Evolutionary conservation across 306 rosid genomes (phyloP), one percentile per base, ranked within the genome.

Genomic region (Vachellia pachyceras): DNA sequence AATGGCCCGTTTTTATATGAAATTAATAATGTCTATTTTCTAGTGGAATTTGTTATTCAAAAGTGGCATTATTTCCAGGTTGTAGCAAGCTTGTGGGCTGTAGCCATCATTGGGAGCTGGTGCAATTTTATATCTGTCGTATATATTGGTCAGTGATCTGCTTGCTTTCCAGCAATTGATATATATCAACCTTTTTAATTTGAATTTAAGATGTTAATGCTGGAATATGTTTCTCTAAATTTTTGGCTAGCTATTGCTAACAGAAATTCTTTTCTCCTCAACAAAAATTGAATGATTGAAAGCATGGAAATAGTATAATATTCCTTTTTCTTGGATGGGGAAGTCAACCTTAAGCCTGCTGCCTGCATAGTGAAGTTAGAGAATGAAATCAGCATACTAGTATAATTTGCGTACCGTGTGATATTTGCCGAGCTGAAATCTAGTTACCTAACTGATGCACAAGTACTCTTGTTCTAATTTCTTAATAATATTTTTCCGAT

Each of bases 21-120:
- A 55, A n/a, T 8, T n/a, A n/a, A 55, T 20, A 61, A 35, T 66
- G 75, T 45, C 45, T 80, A 72, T 65, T 23, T 60, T 64, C 60
- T 69, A 44, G 13, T 68, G 77, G 35, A 75, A 69, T 67, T 80
- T 73, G 73, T 83, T 65, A 75, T 81, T 81, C 37, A 84, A 61
- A 25, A 79, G 68, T 70, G 63, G 64, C 47, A 64, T 66, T 40
- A 77, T 84, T 52, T 61, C 79, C 79, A 95, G 98, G 92, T 79
- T 42, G 74, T 90, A 17, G 85, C 6, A 79, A 55, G 97, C 89
- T 91, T 95, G 88, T 95, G 86, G 88, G 85, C 84, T 82, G 92
- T 90, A 64, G 91, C 98, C 47, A 81, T 91, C 44, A 82, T 92
- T 3, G 97, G 97, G 79, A 91, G 95, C 94, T 95, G 97, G 97